A percentile compares a stretch with the other conserved stretches of the same genome.
Evolutionary conservation across 306 rosid genomes (phyloP).

Genomic region (Inga oerstediana): DNA sequence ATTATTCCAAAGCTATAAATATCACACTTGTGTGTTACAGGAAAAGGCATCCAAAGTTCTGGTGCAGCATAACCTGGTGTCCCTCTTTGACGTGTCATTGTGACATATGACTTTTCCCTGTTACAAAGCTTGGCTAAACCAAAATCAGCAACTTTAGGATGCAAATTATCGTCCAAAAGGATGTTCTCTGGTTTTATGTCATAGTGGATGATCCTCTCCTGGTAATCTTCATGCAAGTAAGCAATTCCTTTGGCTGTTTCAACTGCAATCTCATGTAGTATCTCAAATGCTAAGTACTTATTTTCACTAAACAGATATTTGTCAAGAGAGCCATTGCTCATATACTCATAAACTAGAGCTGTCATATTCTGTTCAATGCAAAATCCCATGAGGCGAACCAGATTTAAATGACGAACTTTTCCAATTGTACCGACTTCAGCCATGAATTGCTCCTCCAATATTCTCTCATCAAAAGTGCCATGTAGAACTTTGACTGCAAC

Average conservation of each 20-base stretch:
- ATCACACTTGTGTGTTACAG: conserved; percentile 44
- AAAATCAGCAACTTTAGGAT: conserved; percentile 42
- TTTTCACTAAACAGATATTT: conserved; percentile 25
- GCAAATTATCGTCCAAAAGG: conserved; percentile 33
- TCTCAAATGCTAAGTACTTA: conserved; percentile 26
- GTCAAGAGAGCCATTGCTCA: conserved; percentile 41
- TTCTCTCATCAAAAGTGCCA: conserved; percentile 23
- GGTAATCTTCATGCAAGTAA: conserved; percentile 44
- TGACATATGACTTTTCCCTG: conserved; percentile 35
- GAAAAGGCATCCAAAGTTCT: conserved; percentile 46
- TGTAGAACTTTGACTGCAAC: conserved; percentile 40
- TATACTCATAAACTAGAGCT: conserved; percentile 44
- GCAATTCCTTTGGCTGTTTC: conserved; percentile 44
- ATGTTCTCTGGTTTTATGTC: conserved; percentile 48
- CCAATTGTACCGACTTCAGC: conserved; percentile 45
- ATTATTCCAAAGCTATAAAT: conserved; percentile 48
- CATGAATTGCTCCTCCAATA: conserved; percentile 44
- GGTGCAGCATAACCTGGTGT: conserved; percentile 50
- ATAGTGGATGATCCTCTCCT: conserved; percentile 41
- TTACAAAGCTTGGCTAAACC: conserved; percentile 43
- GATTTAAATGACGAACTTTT: conserved; percentile 42
- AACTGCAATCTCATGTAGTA: conserved; percentile 36
- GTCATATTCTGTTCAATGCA: conserved; percentile 34
- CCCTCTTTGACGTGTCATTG: conserved; percentile 41
- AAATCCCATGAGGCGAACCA: conserved; percentile 43